These are phyloP conservation scores for Amyloporia xantha DNA, from an alignment of 768 basidiomycete species.

Conservation along the genomic window DNA sequence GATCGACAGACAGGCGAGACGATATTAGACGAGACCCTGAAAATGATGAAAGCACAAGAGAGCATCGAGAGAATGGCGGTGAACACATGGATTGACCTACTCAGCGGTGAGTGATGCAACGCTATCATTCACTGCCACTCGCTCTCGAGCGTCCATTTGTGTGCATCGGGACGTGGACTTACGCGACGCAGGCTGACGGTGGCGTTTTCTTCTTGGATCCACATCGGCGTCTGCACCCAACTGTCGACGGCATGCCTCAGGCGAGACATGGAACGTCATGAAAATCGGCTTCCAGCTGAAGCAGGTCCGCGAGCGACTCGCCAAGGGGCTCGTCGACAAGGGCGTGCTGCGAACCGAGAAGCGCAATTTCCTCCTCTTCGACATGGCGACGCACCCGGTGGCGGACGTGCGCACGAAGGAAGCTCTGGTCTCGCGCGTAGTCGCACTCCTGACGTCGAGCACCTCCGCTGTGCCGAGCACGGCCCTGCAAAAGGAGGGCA, in stretches of 20 bases:
- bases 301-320: conserved; percentile 95
- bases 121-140: not conserved
- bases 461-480: conserved; percentile 72
- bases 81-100: conserved; percentile 90
- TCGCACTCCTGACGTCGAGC: conserved; percentile 73
- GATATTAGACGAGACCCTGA: conserved; percentile 89
- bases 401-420: conserved; percentile 91
- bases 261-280: conserved; percentile 99
- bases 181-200: conserved; percentile 8
- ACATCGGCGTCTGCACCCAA: not conserved
- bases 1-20: conserved; percentile 94
- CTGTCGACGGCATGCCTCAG: conserved; percentile 33
- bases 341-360: conserved; percentile 98
- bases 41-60: conserved; percentile 87
- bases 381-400: conserved; percentile 99
- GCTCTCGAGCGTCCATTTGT: not conserved
- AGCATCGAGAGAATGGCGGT: conserved; percentile 64
- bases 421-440: conserved; percentile 67
- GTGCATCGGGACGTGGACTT: not conserved
- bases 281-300: conserved; percentile 99
- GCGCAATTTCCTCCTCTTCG: conserved; percentile 96
- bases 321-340: conserved; percentile 96
- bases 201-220: not conserved
- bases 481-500: conserved; percentile 71
- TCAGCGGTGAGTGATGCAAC: conserved; percentile 64